Conservation (phyloP, 164 flowering plant species). For the Stephania japonica region DNA sequence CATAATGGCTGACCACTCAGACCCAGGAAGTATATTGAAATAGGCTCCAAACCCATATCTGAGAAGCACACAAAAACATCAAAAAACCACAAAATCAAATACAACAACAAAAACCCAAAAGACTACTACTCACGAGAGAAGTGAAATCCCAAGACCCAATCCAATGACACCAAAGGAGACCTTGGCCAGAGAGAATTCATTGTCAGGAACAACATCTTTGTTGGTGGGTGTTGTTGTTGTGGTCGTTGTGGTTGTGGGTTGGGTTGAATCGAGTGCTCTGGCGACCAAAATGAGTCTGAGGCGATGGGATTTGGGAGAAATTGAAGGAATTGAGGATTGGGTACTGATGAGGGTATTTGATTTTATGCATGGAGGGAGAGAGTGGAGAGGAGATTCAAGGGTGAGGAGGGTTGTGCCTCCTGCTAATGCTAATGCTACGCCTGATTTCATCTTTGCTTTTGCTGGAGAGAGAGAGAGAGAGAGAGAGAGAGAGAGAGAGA, state of each 20-base stretch:
- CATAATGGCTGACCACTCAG: conserved; percentile 98
- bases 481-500: background rate
- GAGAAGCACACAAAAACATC: conserved; percentile 1
- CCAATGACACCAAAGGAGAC: conserved; percentile 96
- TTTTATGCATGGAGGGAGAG: background rate
- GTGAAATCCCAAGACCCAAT: conserved; percentile 63
- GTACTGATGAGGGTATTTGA: background rate
- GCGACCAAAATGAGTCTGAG: background rate
- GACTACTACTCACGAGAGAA: conserved; percentile 59
- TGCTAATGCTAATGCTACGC: background rate
- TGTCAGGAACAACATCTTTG: background rate
- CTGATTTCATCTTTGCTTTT: background rate
- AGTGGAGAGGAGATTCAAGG: background rate
- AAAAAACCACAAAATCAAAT: background rate
- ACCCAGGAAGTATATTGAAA: conserved; percentile 87
- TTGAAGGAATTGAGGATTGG: background rate
- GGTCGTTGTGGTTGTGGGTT: background rate
- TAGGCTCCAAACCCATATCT: conserved; percentile 99
- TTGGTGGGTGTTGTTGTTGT: background rate
- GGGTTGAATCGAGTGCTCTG: background rate
- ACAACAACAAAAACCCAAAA: background rate
- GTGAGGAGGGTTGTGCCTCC: background rate
- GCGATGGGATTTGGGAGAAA: background rate
- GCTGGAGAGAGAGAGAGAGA: background rate
- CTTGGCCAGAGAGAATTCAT: conserved; percentile 59